Conservation (phyloP, 345 rosid genomes). For the Alliaria petiolata region DNA sequence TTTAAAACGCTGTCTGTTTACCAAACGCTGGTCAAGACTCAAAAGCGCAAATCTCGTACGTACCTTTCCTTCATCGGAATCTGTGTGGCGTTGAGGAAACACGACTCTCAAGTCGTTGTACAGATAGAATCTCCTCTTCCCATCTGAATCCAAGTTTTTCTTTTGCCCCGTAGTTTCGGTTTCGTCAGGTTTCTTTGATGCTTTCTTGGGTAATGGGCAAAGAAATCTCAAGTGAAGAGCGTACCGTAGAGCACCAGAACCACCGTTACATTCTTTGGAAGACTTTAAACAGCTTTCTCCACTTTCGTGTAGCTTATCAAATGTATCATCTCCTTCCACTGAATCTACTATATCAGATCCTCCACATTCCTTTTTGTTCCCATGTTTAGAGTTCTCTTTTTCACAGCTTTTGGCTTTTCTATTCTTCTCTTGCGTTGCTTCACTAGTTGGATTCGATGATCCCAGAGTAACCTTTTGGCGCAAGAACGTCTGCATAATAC, state of each 20-base stretch:
- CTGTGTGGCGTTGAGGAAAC: constrained; percentile 94
- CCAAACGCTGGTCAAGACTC: background rate
- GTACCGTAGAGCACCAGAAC: constrained; percentile 76
- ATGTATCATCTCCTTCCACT: constrained; percentile 21
- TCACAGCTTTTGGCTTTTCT: constrained; percentile 29
- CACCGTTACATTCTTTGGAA: constrained; percentile 40
- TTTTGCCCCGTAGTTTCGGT: constrained; percentile 37
- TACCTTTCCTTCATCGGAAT: constrained; percentile 97
- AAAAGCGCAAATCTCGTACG: background rate
- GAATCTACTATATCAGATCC: constrained; percentile 32
- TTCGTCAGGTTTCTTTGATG: constrained; percentile 47
- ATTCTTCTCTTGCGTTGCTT: constrained; percentile 36
- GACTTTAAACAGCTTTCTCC: constrained; percentile 42
- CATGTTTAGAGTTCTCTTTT: constrained; percentile 4
- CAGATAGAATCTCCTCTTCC: constrained; percentile 70
- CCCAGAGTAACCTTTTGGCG: constrained; percentile 83
- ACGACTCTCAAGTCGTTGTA: constrained; percentile 85
- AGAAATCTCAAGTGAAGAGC: constrained; percentile 88
- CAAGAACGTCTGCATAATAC: constrained; percentile 64
- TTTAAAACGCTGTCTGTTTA: background rate
- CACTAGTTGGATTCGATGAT: constrained; percentile 44
- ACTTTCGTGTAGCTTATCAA: constrained; percentile 26
- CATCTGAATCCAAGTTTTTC: constrained; percentile 36
- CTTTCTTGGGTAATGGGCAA: constrained; percentile 62
- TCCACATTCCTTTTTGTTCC: constrained; percentile 29